These are phyloP conservation scores for Colletotrichum cuscutae DNA, from an alignment of 2,329 filamentous ascomycete genomes.

Conservation along the genomic window DNA sequence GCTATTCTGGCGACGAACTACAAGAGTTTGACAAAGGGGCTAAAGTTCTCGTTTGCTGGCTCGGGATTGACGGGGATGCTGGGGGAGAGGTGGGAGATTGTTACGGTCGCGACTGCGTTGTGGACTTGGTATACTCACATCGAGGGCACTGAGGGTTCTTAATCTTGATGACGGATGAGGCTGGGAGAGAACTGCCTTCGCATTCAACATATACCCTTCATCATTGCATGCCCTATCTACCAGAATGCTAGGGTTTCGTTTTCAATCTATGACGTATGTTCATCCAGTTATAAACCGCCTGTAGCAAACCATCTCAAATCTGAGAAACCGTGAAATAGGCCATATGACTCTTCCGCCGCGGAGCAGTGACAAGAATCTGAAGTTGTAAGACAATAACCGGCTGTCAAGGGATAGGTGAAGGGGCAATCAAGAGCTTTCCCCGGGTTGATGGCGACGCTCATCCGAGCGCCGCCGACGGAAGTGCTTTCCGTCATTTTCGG, in stretches of 20 bases:
- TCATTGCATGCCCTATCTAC: neutral
- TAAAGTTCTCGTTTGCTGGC: slow-evolving; percentile 53
- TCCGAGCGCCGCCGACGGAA: neutral
- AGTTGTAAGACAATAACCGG: no score
- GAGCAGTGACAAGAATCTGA: no score
- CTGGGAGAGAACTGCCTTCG: neutral
- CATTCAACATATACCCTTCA: neutral
- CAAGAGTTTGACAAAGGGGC: slow-evolving; percentile 46
- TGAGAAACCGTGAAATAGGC: no score
- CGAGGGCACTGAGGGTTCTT: neutral
- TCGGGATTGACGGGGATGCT: slow-evolving; percentile 48
- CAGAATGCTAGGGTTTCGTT: no score
- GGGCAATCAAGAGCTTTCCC: no score
- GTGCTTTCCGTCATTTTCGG: neutral
- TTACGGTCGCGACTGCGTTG: slow-evolving; percentile 48
- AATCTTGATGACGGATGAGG: neutral
- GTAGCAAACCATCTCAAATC: no score
- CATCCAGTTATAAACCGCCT: no score
- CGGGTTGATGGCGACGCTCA: no score
- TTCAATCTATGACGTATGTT: no score
- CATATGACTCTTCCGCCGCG: no score
- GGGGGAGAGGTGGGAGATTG: slow-evolving; percentile 53
- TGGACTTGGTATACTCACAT: slow-evolving; percentile 9
- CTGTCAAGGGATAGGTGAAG: no score
- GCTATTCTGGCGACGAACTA: slow-evolving; percentile 47